A percentile compares a stretch with the other conserved stretches of the same genome.
phyloP scores from a whole-genome alignment of 1,139 yeast species.

The Casaregolazyma suthepensis region DNA sequence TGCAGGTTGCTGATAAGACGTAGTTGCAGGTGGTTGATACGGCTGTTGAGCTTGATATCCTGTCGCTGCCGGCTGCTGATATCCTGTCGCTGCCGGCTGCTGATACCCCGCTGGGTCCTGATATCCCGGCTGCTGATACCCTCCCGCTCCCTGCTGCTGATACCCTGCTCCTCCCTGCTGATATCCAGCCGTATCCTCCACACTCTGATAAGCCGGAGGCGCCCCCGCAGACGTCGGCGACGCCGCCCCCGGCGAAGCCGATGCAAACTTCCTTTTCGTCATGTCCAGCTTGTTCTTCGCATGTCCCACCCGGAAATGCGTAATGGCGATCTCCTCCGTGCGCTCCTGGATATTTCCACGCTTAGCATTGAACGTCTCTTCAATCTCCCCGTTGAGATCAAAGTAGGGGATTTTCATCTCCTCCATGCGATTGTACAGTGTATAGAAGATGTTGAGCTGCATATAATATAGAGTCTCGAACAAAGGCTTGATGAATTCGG shows the following conservation, averaged over 20 bases:
- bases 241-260: conserved; percentile 36
- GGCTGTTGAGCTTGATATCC: conserved; percentile 22
- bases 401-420: conserved; percentile 96
- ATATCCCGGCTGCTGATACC: conserved; percentile 20
- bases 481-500: conserved; percentile 85
- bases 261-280: conserved; percentile 69
- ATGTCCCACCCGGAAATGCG: conserved; percentile 85
- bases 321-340: conserved; percentile 77
- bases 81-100: conserved; percentile 29
- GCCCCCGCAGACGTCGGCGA: conserved; percentile 21
- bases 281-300: conserved; percentile 79
- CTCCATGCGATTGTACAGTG: conserved; percentile 83
- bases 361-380: conserved; percentile 70
- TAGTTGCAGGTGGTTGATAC: conserved; percentile 14
- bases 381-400: conserved; percentile 74
- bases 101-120: too few species aligned
- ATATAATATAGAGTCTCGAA: conserved; percentile 92
- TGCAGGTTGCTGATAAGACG: too few species aligned
- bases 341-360: conserved; percentile 89
- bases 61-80: conserved; percentile 24
- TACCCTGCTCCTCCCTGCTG: conserved; percentile 19
- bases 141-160: conserved; percentile 18
- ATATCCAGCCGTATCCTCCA: conserved; percentile 30
- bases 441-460: conserved; percentile 95
- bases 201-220: conserved; percentile 21